Conservation (phyloP, 148 eudicot species). For the Mesembryanthemum crystallinum region DNA sequence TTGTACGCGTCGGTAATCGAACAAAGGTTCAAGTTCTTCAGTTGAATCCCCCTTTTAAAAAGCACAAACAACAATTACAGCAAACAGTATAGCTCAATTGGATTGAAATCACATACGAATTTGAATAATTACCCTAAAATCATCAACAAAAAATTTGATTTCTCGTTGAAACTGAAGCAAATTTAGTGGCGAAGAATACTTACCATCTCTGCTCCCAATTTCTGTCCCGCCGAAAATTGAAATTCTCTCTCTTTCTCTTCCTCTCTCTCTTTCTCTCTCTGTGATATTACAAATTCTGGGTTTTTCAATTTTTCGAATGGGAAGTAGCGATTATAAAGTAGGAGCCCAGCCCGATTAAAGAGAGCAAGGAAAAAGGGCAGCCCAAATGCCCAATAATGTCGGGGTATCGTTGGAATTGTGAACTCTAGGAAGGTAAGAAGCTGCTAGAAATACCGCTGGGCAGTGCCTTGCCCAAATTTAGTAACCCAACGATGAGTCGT, state of each 20-base stretch:
- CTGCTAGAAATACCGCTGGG: no score
- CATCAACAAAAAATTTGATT: neutral
- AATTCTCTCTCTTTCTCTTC: neutral
- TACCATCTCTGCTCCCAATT: slow-evolving; percentile 1
- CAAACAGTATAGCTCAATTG: slow-evolving; percentile 5
- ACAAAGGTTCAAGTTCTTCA: slow-evolving; percentile 82
- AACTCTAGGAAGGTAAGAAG: no score
- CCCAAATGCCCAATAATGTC: no score
- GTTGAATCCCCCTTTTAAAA: slow-evolving; percentile 32
- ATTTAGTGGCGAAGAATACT: neutral
- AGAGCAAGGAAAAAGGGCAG: no score
- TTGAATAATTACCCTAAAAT: neutral
- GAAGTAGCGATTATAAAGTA: no score
- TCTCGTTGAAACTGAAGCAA: neutral
- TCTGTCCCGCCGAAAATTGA: neutral
- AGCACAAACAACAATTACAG: neutral
- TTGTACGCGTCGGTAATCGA: slow-evolving; percentile 86
- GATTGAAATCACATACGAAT: neutral
- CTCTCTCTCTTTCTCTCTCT: neutral
- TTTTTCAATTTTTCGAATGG: no score
- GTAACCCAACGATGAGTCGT: no score
- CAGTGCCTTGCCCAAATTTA: no score
- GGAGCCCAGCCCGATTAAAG: no score
- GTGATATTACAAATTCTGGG: no score
- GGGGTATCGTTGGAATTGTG: no score